Conservation (phyloP, 768 basidiomycete species). For the Phaeotremella fagi region DNA sequence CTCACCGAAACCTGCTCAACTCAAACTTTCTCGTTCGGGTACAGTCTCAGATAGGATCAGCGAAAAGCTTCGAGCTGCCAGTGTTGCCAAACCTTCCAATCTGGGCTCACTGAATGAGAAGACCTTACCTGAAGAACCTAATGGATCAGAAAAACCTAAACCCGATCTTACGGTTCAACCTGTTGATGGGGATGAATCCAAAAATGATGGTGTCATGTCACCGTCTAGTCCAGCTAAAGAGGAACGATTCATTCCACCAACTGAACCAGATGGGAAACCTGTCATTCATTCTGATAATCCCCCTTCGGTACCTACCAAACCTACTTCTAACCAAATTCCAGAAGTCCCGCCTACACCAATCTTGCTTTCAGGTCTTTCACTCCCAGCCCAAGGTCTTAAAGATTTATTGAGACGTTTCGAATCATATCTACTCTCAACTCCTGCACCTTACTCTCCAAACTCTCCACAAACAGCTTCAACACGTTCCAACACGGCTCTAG, state of each 20-base stretch:
- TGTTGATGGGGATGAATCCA: slow-evolving; percentile 45
- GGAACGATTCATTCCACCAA: slow-evolving; percentile 55
- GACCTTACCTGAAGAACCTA: slow-evolving; percentile 35
- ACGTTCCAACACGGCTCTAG: slow-evolving; percentile 53
- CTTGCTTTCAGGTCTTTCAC: slow-evolving; percentile 67
- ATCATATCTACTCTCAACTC: slow-evolving; percentile 29
- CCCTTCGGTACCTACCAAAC: slow-evolving; percentile 50
- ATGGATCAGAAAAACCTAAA: slow-evolving; percentile 14
- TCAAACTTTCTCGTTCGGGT: slow-evolving; percentile 48
- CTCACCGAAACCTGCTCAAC: slow-evolving; percentile 59
- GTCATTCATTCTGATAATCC: slow-evolving; percentile 40
- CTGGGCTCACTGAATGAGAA: slow-evolving; percentile 43
- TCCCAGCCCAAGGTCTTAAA: slow-evolving; percentile 63
- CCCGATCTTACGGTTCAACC: slow-evolving; percentile 28
- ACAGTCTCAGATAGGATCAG: slow-evolving; percentile 85
- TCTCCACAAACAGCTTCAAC: slow-evolving; percentile 11
- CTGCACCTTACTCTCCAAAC: slow-evolving; percentile 32
- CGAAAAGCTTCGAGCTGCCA: slow-evolving; percentile 60
- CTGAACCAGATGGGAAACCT: slow-evolving; percentile 49
- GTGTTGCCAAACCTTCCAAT: slow-evolving; percentile 36
- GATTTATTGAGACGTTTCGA: slow-evolving; percentile 58
- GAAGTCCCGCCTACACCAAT: slow-evolving; percentile 51
- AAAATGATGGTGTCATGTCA: too few relatives aligned
- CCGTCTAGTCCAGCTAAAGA: slow-evolving; percentile 59
- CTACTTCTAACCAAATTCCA: background rate